Percentiles rank a stretch among this genome's conserved stretches.
Conservation (phyloP, 1,139 yeast species). For the Pichia sp. region DNA sequence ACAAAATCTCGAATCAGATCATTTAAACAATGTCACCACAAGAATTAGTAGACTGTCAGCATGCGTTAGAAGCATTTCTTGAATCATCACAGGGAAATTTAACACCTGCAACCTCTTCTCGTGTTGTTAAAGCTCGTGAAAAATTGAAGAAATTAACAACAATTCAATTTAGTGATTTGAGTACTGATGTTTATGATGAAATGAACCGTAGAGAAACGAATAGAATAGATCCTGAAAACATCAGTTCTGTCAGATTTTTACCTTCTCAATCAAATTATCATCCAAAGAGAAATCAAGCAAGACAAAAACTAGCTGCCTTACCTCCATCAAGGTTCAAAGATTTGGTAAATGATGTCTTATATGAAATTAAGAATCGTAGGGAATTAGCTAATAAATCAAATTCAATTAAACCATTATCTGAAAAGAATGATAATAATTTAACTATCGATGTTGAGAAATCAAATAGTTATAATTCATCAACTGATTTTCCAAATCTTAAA, state of each 20-base stretch:
- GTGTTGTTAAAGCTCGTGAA: slow-evolving; percentile 77
- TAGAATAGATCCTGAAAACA: slow-evolving; percentile 36
- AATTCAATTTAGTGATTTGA: slow-evolving; percentile 83
- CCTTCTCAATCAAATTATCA: slow-evolving; percentile 73
- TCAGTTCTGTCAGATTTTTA: slow-evolving; percentile 45
- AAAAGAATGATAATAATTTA: background rate
- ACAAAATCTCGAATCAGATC: background rate
- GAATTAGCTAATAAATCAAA: background rate
- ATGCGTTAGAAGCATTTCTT: slow-evolving; percentile 46
- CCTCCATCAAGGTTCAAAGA: slow-evolving; percentile 83
- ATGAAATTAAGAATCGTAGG: slow-evolving; percentile 72
- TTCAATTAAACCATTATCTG: background rate
- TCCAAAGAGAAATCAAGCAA: slow-evolving; percentile 91
- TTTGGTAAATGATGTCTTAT: slow-evolving; percentile 81
- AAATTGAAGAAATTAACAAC: slow-evolving; percentile 71
- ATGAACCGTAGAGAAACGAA: slow-evolving; percentile 60
- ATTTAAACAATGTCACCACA: slow-evolving; percentile 1
- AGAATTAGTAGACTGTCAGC: slow-evolving; percentile 32
- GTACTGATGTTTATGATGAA: slow-evolving; percentile 93
- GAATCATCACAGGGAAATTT: slow-evolving; percentile 45
- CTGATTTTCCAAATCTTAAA: slow-evolving; percentile 4
- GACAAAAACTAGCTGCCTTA: slow-evolving; percentile 82
- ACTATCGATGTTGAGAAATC: slow-evolving; percentile 8
- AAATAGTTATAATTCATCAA: background rate
- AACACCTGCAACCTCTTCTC: slow-evolving; percentile 42